Base-by-base conservation (phyloP, 2,329 filamentous ascomycete genomes). In the Phyllosticta paracitricarpa region DNA sequence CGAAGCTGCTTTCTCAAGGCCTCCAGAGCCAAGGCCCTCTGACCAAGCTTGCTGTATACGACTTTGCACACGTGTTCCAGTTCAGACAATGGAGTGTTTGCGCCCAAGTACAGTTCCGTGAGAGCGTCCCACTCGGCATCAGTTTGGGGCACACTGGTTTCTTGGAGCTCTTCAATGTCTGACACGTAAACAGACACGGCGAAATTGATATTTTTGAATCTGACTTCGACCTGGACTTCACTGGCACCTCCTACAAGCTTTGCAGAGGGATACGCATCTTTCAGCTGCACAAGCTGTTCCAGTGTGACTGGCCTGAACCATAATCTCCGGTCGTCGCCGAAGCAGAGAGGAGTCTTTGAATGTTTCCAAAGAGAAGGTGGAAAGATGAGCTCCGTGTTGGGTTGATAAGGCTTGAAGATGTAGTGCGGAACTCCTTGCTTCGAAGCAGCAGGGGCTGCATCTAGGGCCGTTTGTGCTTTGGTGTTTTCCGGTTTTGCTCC, bases 171-270 rank as follows among this genome's bases (percentile, higher is more conserved):
- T 1, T 88, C 79, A 63, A 97, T 96, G 70, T 97, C 93, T 1
- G 92, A 91, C 6, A 97, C 87, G 66, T 88, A 97, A 0, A 97
- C 89, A 0, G 91, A 97, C 0, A 91, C 85, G 0, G 89, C 86
- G 70, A 97, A 97, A 67, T 91, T 84, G 74, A 95, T 84, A 2
- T 89, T 90, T 77, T 97, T 97, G 82, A 97, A 97, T 72, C 96
- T 96, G 74, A 96, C 89, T 73, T 97, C 93, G 61, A 97, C 96
- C 74, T 97, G 93, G 0, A 93, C 97, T 74, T 97, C 93, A 12
- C 91, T 96, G 70, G 91, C 96, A 63, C 93, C 93, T 54, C 91
- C 92, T 58, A 97, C 94, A 62, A 97, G 85, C 75, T 97, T 97
- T 5, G 92, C 91, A n/a, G 86, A 85, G 0, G 93, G 93, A 65